Percentiles rank a stretch among this genome's conserved stretches.
Evolutionary conservation across 148 eudicot species (phyloP).

Genomic region (Fagopyrum tataricum): DNA sequence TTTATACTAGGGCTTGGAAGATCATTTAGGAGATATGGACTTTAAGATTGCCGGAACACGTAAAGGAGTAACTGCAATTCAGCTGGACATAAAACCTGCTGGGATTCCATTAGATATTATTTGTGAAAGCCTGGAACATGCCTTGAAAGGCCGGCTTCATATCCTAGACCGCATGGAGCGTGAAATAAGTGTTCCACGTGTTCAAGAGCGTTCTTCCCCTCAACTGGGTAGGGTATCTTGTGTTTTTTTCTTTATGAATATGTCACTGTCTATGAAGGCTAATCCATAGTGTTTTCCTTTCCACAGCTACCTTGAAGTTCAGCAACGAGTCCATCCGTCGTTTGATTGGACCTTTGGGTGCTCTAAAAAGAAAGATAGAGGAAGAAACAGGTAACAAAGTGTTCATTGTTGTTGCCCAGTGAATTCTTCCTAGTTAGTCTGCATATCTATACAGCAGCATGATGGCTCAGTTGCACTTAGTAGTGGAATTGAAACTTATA

Average conservation of each 20-base stretch:
- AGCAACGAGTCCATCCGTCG: not conserved
- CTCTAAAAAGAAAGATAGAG: slow-evolving; percentile 2
- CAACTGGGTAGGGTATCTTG: slow-evolving; percentile 44
- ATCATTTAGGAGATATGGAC: slow-evolving; percentile 99
- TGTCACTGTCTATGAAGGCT: not conserved
- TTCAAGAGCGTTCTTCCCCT: slow-evolving; percentile 59
- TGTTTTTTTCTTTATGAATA: not conserved
- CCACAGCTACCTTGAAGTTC: slow-evolving; percentile 6
- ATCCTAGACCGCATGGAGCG: slow-evolving; percentile 88
- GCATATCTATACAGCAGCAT: too few species aligned
- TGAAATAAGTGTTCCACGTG: slow-evolving; percentile 64
- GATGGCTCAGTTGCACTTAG: not conserved
- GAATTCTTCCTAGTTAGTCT: too few species aligned
- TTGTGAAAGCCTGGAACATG: slow-evolving; percentile 81
- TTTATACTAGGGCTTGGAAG: slow-evolving; percentile 74
- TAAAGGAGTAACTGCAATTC: slow-evolving; percentile 89
- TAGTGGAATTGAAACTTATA: not conserved
- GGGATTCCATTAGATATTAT: slow-evolving; percentile 92
- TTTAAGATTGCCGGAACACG: slow-evolving; percentile 96
- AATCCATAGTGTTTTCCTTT: not conserved
- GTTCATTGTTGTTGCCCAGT: not conserved
- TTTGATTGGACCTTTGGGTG: slow-evolving; percentile 1
- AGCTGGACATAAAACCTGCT: slow-evolving; percentile 95
- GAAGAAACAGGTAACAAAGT: slow-evolving; percentile 7
- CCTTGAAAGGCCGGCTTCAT: slow-evolving; percentile 73